Base-by-base conservation (phyloP, 768 basidiomycete genomes). In the Lactifluus subvellereus region DNA sequence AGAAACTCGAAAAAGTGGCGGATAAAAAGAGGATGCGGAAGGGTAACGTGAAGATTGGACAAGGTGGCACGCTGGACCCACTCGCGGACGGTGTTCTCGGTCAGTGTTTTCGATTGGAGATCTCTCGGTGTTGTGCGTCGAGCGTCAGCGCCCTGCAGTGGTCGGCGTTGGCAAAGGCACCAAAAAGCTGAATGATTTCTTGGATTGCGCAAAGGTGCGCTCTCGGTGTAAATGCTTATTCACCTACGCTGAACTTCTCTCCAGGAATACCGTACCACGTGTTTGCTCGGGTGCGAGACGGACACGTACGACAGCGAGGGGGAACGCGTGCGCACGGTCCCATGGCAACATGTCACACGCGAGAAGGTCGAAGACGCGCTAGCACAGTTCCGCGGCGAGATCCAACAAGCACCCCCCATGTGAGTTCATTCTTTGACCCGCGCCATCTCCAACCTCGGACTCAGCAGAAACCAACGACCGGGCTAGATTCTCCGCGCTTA, bases 11-110 rank as follows among this genome's bases (percentile, higher is more conserved):
- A 65, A 78, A 81, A 51, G 74, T 81, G 64, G 77, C 80, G 48
- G 74, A 73, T n/a, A 74, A 77, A 57, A 78, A 77, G 30, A 81
- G 80, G 64, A 72, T 75, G 50, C 73, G 74, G 56, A 71, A 61
- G 59, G 80, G 83, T 22, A 70, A 74, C 2, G 77, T 94, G 57
- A 95, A 96, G 75, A 84, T 95, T 54, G 94, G 94, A 1, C 91
- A 94, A 74, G 94, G 94, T 33, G 94, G 97, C 4, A 99, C 97
- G 4, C 78, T 99, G 54, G 97, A 99, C 77, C 97, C 97, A 16
- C 80, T 98, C 40, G 97, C 97, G 6, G 93, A 97, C 73, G 96
- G 96, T 49, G 93, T 97, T 16, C 77, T 98, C 66, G 92, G 94
- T 94, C 71, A 68, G 80, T 68, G 62, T 53, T 18, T 54, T 35